A percentile compares a stretch with the other conserved stretches of the same genome.
phyloP scores from a whole-genome alignment of 2,329 filamentous ascomycete species.

The Calonectria fujianensis region DNA sequence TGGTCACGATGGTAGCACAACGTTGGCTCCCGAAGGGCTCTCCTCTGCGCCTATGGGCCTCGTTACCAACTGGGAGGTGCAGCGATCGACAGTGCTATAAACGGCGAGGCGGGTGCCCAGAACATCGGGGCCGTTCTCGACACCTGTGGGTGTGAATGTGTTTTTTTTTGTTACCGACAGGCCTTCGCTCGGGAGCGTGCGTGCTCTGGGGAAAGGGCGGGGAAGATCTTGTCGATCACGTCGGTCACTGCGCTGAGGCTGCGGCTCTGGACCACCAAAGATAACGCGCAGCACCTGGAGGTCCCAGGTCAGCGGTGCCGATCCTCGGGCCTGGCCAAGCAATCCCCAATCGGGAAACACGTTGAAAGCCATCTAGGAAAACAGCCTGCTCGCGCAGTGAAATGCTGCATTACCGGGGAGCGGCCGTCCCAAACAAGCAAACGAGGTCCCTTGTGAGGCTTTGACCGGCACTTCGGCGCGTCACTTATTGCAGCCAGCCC shows the following conservation, averaged over 20 bases:
- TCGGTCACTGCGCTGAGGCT: constrained; percentile 42
- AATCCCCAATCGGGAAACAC: constrained; percentile 41
- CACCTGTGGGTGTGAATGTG: constrained; percentile 11
- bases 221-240: constrained; percentile 56
- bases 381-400: constrained; percentile 39
- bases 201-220: constrained; percentile 52
- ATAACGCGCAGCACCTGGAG: constrained; percentile 28
- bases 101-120: constrained; percentile 25
- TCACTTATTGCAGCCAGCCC: constrained; percentile 17
- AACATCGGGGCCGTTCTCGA: constrained; percentile 30
- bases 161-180: constrained; percentile 33
- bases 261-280: constrained; percentile 50
- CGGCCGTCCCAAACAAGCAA: constrained; percentile 46
- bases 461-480: constrained; percentile 24
- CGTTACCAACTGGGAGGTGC: constrained; percentile 11
- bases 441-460: constrained; percentile 1
- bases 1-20: background rate
- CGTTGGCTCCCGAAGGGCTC: background rate
- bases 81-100: constrained; percentile 35
- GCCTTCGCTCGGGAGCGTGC: constrained; percentile 45
- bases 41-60: constrained; percentile 2
- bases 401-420: constrained; percentile 31
- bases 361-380: constrained; percentile 24
- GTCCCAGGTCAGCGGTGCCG: constrained; percentile 36
- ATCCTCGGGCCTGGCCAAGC: constrained; percentile 20